Evolutionary conservation across 371 early-diverging fungal species (phyloP).

Genomic region (Mortierella sp.): DNA sequence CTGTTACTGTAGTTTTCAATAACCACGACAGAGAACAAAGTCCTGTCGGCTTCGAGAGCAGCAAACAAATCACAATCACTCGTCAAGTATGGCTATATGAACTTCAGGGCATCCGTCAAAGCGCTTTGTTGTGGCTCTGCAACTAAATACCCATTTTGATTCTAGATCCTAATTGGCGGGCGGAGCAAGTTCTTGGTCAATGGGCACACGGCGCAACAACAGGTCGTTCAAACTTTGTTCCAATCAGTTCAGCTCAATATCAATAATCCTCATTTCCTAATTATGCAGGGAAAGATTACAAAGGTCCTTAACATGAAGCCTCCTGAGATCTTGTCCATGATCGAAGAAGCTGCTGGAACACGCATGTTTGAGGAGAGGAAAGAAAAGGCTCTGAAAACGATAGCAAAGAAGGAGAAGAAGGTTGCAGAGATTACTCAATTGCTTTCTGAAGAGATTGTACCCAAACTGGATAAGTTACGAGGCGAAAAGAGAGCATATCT

Average conservation of each 20-base stretch:
- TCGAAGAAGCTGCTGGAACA: constrained; percentile 99
- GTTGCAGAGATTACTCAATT: constrained; percentile 92
- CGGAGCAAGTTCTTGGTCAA: constrained; percentile 97
- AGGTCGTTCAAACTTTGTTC: constrained; percentile 91
- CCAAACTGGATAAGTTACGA: constrained; percentile 93
- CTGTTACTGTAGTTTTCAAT: constrained; percentile 97
- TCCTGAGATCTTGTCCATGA: constrained; percentile 94
- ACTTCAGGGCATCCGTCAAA: no score
- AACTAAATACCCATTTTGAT: no score
- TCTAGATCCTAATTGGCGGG: constrained; percentile 89
- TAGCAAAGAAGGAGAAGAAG: constrained; percentile 97
- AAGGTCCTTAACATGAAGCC: constrained; percentile 99
- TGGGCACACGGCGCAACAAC: constrained; percentile 92
- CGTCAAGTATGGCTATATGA: constrained; percentile 82
- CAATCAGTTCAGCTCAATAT: constrained; percentile 98
- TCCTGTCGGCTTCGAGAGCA: constrained; percentile 94
- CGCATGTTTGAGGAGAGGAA: constrained; percentile 98
- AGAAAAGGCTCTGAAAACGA: constrained; percentile 93
- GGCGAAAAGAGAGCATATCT: constrained; percentile 91
- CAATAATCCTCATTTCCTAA: constrained; percentile 98
- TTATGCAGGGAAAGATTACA: constrained; percentile 99
- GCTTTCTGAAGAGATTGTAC: constrained; percentile 91
- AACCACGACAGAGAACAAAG: constrained; percentile 89
- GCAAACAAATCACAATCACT: constrained; percentile 91
- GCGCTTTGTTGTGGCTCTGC: no score